Evolutionary conservation across 306 rosid species (phyloP).

Genomic region (Urtica urens): DNA sequence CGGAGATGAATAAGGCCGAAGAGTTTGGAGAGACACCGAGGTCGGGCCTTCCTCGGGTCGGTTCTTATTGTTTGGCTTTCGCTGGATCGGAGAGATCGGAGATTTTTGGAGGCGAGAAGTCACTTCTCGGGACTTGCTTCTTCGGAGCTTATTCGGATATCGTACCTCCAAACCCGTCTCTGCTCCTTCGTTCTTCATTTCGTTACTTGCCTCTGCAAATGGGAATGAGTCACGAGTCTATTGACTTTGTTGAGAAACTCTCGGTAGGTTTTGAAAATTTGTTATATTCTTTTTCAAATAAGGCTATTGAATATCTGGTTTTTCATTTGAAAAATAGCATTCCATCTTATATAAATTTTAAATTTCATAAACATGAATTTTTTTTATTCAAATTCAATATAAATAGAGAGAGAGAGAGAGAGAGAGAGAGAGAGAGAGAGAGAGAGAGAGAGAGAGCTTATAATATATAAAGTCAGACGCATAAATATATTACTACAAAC

Average conservation of each 20-base stretch:
- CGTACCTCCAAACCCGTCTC: slow-evolving; percentile 21
- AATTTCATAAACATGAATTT: too few relatives aligned
- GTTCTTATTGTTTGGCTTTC: slow-evolving; percentile 21
- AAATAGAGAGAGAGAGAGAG: too few relatives aligned
- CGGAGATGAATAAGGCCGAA: slow-evolving; percentile 51
- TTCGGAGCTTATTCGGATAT: slow-evolving; percentile 30
- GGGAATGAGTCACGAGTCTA: not conserved
- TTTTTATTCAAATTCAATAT: too few relatives aligned
- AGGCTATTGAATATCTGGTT: too few relatives aligned
- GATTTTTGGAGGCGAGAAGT: slow-evolving; percentile 45
- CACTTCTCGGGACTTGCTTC: slow-evolving; percentile 35
- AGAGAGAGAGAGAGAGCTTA: too few relatives aligned
- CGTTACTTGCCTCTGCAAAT: not conserved
- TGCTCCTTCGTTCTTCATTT: slow-evolving; percentile 13
- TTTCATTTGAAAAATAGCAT: too few relatives aligned
- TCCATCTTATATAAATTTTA: too few relatives aligned
- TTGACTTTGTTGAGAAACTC: not conserved
- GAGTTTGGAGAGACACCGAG: slow-evolving; percentile 27
- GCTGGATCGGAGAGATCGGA: slow-evolving; percentile 22
- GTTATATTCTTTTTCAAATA: not conserved
- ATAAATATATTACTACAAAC: too few relatives aligned
- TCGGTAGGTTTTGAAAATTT: not conserved
- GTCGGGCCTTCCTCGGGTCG: slow-evolving; percentile 32
- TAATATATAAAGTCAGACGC: too few relatives aligned
- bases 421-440: too few relatives aligned